phyloP scores from a whole-genome alignment of 495 filamentous ascomycete genomes.

The Sordaria brevicollis region DNA sequence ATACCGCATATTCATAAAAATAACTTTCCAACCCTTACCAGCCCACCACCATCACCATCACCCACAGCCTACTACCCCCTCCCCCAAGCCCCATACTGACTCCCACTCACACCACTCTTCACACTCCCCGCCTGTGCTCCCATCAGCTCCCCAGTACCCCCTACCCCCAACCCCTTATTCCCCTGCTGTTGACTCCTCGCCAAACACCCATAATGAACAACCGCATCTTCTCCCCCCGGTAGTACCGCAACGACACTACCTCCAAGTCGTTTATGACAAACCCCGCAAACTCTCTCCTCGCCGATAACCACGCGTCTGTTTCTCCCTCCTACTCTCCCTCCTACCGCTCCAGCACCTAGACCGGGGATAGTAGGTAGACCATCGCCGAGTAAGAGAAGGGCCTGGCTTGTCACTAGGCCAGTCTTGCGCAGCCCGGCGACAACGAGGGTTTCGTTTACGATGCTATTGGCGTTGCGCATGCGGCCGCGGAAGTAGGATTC shows the following conservation, averaged over 20 bases:
- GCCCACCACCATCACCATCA: too few species aligned
- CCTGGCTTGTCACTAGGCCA: conserved; percentile 61
- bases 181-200: conserved; percentile 26
- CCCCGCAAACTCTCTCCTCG: conserved; percentile 81
- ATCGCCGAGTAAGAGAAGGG: conserved; percentile 59
- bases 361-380: conserved; percentile 39
- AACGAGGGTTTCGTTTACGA: conserved; percentile 69
- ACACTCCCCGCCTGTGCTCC: conserved; percentile 1
- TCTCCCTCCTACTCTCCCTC: conserved; percentile 46
- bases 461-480: conserved; percentile 75
- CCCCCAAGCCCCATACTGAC: conserved; percentile 9
- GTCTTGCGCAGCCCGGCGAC: conserved; percentile 61
- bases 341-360: too few species aligned
- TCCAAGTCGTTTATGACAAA: conserved; percentile 87
- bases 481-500: conserved; percentile 87
- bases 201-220: conserved; percentile 80
- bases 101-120: not conserved
- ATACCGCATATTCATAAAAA: not conserved
- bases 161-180: conserved; percentile 13
- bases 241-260: conserved; percentile 65
- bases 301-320: conserved; percentile 67
- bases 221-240: conserved; percentile 37
- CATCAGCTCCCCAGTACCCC: conserved; percentile 6
- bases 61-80: not conserved
- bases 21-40: not conserved